Conservation (phyloP, 176 grass and related monocot species). For the Oryza glumipatula region DNA sequence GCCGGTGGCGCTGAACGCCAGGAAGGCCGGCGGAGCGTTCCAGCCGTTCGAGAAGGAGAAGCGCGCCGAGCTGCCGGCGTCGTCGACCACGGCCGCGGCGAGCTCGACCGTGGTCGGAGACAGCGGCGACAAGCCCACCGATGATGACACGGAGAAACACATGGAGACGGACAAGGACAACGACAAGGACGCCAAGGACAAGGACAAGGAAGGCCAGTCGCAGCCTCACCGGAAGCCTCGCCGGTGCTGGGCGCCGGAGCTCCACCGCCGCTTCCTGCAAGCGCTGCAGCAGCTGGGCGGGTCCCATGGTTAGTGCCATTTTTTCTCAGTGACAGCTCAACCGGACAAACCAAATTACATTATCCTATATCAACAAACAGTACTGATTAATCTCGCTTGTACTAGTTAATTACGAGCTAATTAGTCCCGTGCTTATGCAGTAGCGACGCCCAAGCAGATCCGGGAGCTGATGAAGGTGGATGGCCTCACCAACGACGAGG, state of each 20-base stretch:
- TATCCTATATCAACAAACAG: neutral
- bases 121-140: constrained; percentile 20
- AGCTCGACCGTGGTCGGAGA: constrained; percentile 50
- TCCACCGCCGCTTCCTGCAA: constrained; percentile 76
- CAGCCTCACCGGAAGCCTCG: constrained; percentile 58
- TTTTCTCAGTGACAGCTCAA: neutral
- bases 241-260: constrained; percentile 87
- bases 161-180: constrained; percentile 26
- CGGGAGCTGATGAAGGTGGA: constrained; percentile 69
- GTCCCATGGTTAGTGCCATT: constrained; percentile 59
- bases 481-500: constrained; percentile 67
- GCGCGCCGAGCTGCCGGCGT: constrained; percentile 38
- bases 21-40: constrained; percentile 66
- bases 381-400: neutral
- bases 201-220: constrained; percentile 53
- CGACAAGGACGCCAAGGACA: constrained; percentile 30
- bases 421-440: constrained; percentile 24
- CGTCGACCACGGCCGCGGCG: constrained; percentile 48
- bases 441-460: constrained; percentile 80
- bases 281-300: constrained; percentile 85
- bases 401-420: neutral
- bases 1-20: constrained; percentile 60
- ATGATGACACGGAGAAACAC: constrained; percentile 11
- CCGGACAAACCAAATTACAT: neutral
- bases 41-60: constrained; percentile 76